These are phyloP conservation scores for Aspergillus sp. DNA, from an alignment of 2,329 filamentous ascomycete species.

Conservation along the genomic window DNA sequence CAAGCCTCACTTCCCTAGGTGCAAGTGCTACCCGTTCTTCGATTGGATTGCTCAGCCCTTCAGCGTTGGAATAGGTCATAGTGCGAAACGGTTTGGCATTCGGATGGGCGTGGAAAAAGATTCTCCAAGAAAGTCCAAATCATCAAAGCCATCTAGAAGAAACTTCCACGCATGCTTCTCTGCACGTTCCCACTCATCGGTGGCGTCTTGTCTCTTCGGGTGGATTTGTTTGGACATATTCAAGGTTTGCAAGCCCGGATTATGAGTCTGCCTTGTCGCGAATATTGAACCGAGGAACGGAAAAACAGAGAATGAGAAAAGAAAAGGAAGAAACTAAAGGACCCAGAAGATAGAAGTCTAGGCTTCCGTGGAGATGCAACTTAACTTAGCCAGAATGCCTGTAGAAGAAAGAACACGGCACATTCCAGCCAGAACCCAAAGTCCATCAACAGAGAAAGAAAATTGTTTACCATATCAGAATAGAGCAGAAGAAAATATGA, in stretches of 20 bases:
- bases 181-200: conserved; percentile 26
- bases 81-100: not conserved
- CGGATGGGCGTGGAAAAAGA: conserved; percentile 10
- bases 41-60: conserved; percentile 10
- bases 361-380: not conserved
- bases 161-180: conserved; percentile 36
- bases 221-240: not conserved
- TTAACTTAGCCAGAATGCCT: not conserved
- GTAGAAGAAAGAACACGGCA: not conserved
- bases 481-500: conserved; percentile 1
- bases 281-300: not conserved
- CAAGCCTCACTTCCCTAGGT: conserved; percentile 13
- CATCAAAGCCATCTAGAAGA: conserved; percentile 19
- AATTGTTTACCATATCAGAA: not conserved
- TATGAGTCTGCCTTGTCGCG: not conserved
- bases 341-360: not conserved
- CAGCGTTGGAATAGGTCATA: conserved; percentile 15
- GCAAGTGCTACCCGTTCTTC: conserved; percentile 19
- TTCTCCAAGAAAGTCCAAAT: conserved; percentile 1
- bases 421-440: not conserved
- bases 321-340: no score
- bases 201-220: conserved; percentile 12
- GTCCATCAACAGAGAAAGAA: not conserved
- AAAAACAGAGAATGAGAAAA: not conserved
- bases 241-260: not conserved